Conservation (phyloP, 768 basidiomycete genomes). For the Suillus clintonianus region DNA sequence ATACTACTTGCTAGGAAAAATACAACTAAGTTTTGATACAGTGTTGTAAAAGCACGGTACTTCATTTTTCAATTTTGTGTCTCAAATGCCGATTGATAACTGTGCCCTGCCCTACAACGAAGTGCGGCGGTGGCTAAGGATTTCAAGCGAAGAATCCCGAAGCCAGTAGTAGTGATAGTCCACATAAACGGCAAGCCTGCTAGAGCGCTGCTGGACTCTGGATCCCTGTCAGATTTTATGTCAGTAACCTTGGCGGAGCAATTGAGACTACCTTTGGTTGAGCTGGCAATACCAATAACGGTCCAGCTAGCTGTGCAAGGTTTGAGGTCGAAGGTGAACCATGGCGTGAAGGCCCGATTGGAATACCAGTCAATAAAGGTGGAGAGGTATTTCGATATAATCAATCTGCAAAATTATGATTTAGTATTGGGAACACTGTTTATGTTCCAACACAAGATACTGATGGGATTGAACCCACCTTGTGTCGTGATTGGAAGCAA, state of each 20-base stretch:
- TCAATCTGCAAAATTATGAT: not conserved
- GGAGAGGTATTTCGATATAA: fast-evolving
- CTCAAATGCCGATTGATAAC: too few relatives aligned
- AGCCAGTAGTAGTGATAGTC: not conserved
- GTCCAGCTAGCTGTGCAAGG: not conserved
- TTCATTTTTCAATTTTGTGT: too few relatives aligned
- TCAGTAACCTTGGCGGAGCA: not conserved
- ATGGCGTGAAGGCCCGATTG: too few relatives aligned
- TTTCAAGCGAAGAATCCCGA: not conserved
- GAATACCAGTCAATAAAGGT: not conserved
- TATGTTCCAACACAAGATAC: fast-evolving
- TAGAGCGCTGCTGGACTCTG: not conserved
- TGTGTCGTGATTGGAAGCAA: not conserved
- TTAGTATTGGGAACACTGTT: not conserved
- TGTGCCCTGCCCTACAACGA: not conserved
- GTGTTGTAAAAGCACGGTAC: too few relatives aligned
- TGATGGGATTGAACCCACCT: not conserved
- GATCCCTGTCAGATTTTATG: not conserved
- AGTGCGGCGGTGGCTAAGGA: not conserved
- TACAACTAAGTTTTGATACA: too few relatives aligned
- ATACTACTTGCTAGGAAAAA: too few relatives aligned
- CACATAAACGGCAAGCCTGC: not conserved
- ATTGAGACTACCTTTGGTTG: too few relatives aligned
- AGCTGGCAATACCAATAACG: not conserved
- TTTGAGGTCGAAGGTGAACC: not conserved